Percentiles rank a stretch among this genome's conserved stretches.
phyloP scores from a whole-genome alignment of 495 filamentous ascomycete species.

The Penicillium chermesinum region DNA sequence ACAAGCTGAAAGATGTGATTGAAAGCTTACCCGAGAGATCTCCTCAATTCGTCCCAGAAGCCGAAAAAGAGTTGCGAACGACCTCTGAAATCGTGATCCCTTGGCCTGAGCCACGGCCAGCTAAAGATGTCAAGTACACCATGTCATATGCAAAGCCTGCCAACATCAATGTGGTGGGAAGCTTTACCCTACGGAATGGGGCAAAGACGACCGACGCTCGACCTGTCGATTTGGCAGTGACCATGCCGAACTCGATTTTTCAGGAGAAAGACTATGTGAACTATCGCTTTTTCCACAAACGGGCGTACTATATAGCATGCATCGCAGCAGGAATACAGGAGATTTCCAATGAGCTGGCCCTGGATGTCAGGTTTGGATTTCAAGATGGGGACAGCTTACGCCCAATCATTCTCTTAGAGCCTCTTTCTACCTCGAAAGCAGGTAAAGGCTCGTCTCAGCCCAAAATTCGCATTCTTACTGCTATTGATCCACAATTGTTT shows the following conservation, averaged over 20 bases:
- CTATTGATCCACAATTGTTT: constrained; percentile 62
- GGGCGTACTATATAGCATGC: constrained; percentile 85
- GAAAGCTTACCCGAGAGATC: constrained; percentile 57
- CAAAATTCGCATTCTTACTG: constrained; percentile 73
- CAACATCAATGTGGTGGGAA: constrained; percentile 82
- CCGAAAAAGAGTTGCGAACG: constrained; percentile 61
- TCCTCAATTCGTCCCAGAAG: constrained; percentile 57
- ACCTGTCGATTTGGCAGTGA: constrained; percentile 74
- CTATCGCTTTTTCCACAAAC: constrained; percentile 89
- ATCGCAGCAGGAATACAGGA: constrained; percentile 64
- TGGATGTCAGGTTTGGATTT: constrained; percentile 58
- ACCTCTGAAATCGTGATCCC: constrained; percentile 64
- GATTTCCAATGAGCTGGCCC: constrained; percentile 38
- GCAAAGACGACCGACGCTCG: constrained; percentile 52
- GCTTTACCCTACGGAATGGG: constrained; percentile 73
- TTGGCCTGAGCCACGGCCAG: constrained; percentile 72
- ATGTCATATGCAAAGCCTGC: constrained; percentile 69
- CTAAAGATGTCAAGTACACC: constrained; percentile 70
- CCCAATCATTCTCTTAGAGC: constrained; percentile 60
- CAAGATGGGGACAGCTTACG: constrained; percentile 74
- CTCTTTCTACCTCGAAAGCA: constrained; percentile 25
- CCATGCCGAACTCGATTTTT: constrained; percentile 74
- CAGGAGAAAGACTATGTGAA: constrained; percentile 95
- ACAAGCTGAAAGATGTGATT: constrained; percentile 67
- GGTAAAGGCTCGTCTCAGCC: constrained; percentile 38